phyloP scores from a whole-genome alignment of 2,329 filamentous ascomycete genomes.

The Cryphonectria japonica region DNA sequence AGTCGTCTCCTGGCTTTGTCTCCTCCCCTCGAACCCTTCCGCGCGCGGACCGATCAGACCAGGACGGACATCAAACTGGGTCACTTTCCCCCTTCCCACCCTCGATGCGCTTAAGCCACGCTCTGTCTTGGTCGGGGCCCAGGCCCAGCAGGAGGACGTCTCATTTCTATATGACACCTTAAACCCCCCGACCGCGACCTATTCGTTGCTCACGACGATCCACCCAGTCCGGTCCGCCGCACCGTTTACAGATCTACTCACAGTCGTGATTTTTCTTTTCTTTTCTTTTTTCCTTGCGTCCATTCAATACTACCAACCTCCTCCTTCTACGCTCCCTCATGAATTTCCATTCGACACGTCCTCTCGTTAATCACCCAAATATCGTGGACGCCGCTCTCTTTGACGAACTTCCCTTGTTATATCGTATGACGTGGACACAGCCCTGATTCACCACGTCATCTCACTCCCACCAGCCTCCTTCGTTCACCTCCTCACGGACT shows the following conservation, averaged over 20 bases:
- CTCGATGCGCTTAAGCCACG: slow-evolving; percentile 24
- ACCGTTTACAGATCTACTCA: background rate
- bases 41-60: slow-evolving; percentile 1
- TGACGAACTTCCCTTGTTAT: slow-evolving; percentile 18
- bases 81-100: background rate
- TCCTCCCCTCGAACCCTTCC: background rate
- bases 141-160: slow-evolving; percentile 19
- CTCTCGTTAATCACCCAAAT: slow-evolving; percentile 20
- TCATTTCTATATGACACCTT: slow-evolving; percentile 19
- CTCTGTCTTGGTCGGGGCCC: slow-evolving; percentile 25
- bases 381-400: slow-evolving; percentile 17
- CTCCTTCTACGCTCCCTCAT: slow-evolving; percentile 9
- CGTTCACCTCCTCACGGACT: background rate
- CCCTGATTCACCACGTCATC: slow-evolving; percentile 1
- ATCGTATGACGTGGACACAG: slow-evolving; percentile 4
- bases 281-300: background rate
- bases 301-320: slow-evolving; percentile 15
- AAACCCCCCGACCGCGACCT: background rate
- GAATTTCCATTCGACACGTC: background rate
- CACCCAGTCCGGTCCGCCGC: slow-evolving; percentile 18
- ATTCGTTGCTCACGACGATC: slow-evolving; percentile 14
- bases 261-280: slow-evolving; percentile 16
- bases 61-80: slow-evolving; percentile 19
- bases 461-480: background rate
- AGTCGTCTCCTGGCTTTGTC: background rate